Evolutionary conservation across 1,284 basidiomycete species (phyloP), one percentile per base, ranked within the genome.

Genomic region (Pulveroboletus sp.): DNA sequence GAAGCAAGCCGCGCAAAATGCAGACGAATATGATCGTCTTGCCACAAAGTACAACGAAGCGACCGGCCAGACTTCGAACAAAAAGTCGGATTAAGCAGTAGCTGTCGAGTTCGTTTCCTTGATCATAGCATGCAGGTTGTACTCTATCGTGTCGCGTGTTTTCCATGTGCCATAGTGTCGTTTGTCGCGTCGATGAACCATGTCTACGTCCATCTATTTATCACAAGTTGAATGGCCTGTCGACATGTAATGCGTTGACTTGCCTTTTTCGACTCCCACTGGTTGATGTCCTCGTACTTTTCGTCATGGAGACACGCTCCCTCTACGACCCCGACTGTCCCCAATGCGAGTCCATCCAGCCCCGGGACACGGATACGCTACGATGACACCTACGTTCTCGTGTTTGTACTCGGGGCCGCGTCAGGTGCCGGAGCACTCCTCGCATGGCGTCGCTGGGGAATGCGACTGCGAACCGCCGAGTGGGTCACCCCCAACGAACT

Each of bases 1-100:
- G 79, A 89, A 87, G 74, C 92, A 95, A 73, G 87, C 90, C 0
- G 71, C 78, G 4, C 87, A 91, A 66, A 91, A 93, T 65, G 85
- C 83, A 2, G 76, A 76, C 31, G 92, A 94, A 72, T 94, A 91
- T 68, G 86, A 92, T 75, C 79, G 90, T 49, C 82, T 95, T 52
- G 87, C 91, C 2, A 87, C 85, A 15, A 85, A 87, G 73, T 86
- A 86, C 75, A 92, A 92, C 72, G 78, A 84, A 58, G 78, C 81
- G 60, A 87, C 87, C 0, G 91, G 89, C 8, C 56, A 67, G 52
- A 56, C 49, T 11, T 74, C 71, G 24, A 56, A 71, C 65, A 71
- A 73, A 18, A 73, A 73, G 57, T 58, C 62, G 12, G 70, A 71
- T 40, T 71, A 60, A 50, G n/a, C n/a, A n/a, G n/a, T n/a, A 31